Percentiles rank a stretch among this genome's conserved stretches.
Conservation (phyloP, 768 basidiomycete genomes). For the Pleurotus tuoliensis region DNA sequence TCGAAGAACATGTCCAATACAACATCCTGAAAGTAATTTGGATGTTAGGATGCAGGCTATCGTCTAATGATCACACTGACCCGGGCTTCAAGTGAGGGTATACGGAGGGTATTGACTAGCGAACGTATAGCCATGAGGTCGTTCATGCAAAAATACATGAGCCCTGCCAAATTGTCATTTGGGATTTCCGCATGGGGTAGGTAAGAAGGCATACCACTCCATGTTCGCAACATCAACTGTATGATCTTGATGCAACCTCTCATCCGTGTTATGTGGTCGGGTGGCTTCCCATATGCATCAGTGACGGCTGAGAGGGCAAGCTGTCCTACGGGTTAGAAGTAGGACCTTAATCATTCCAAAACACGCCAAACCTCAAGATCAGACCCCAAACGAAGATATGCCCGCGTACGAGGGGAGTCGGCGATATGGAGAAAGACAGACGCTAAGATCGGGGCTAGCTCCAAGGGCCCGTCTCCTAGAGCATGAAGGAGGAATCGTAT, state of each 20-base stretch:
- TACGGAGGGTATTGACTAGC: conserved; percentile 78
- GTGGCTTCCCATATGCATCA: conserved; percentile 84
- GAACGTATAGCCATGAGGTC: conserved; percentile 83
- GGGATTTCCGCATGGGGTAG: not conserved
- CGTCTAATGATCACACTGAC: conserved; percentile 37
- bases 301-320: conserved; percentile 87
- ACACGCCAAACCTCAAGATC: conserved; percentile 78
- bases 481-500: conserved; percentile 83
- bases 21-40: conserved; percentile 59
- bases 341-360: not conserved
- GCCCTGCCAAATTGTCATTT: conserved; percentile 35
- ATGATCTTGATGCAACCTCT: conserved; percentile 74
- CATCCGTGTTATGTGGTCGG: conserved; percentile 77
- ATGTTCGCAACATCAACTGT: conserved; percentile 80
- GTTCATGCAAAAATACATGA: conserved; percentile 93
- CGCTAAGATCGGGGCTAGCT: conserved; percentile 75
- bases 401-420: conserved; percentile 81
- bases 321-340: conserved; percentile 29
- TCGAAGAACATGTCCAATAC: conserved; percentile 94
- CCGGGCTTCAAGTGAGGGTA: conserved; percentile 83
- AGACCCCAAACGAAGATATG: conserved; percentile 71
- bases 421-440: conserved; percentile 78
- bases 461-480: conserved; percentile 85
- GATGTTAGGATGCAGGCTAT: not conserved
- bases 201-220: conserved; percentile 70